These are phyloP conservation scores for Claviceps citrina DNA, from an alignment of 2,329 filamentous ascomycete genomes.

Conservation along the genomic window DNA sequence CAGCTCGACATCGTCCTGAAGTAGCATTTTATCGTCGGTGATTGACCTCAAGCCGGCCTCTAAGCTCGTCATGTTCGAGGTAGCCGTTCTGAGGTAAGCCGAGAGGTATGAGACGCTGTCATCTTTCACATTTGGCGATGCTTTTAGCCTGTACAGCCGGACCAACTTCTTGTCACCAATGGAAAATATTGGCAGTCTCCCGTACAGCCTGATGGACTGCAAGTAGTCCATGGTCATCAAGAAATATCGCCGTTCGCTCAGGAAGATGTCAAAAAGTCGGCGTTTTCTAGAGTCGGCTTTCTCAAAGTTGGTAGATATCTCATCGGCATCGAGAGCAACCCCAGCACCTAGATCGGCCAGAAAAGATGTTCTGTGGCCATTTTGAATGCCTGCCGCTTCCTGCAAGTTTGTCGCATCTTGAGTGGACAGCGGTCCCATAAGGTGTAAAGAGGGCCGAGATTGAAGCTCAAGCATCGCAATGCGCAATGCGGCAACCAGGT, in stretches of 20 bases:
- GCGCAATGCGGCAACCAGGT: conserved; percentile 68
- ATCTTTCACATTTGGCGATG: conserved; percentile 15
- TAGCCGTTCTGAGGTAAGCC: conserved; percentile 32
- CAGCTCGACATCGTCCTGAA: conserved; percentile 37
- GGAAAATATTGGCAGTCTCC: conserved; percentile 21
- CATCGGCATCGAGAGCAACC: conserved; percentile 34
- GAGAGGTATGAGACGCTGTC: conserved; percentile 30
- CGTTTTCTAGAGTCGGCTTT: conserved; percentile 45
- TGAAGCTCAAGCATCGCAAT: conserved; percentile 75
- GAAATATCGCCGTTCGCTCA: conserved; percentile 55
- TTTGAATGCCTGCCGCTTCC: conserved; percentile 53
- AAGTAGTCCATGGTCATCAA: conserved; percentile 46
- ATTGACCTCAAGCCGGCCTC: conserved; percentile 34
- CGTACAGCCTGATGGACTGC: conserved; percentile 32
- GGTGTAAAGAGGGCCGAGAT: conserved; percentile 54
- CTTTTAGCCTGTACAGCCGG: conserved; percentile 17
- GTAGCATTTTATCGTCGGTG: conserved; percentile 31
- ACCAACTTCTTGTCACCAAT: conserved; percentile 14
- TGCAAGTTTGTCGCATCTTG: conserved; percentile 66
- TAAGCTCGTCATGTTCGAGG: conserved; percentile 33
- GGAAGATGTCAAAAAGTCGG: conserved; percentile 55
- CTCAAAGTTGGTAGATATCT: conserved; percentile 44
- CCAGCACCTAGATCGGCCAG: conserved; percentile 34
- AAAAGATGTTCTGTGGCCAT: conserved; percentile 41
- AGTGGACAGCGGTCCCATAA: conserved; percentile 56